Base-by-base conservation (phyloP, 371 early-diverging fungal species). In the Haplosporangium sp. region DNA sequence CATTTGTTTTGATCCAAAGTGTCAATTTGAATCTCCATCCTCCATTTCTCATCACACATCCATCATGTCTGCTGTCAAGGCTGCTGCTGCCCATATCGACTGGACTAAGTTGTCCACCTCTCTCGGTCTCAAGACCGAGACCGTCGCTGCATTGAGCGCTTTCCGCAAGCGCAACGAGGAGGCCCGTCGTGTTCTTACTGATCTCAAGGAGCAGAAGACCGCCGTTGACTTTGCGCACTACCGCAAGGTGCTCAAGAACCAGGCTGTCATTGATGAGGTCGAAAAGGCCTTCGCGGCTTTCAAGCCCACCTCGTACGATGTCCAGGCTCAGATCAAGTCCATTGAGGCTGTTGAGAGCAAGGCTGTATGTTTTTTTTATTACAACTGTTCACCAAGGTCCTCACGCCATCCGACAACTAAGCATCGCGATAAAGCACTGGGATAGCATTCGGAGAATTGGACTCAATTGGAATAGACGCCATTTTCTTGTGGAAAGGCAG, bases 141-240 rank as follows among this genome's bases (percentile, higher is more conserved):
- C 97, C 54, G 90, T 91, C 64, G 94, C 91, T 59, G 83, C 95
- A 40, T 85, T 98, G 64, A 85, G 85, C 72, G 91, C 94, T 51
- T 97, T 98, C 94, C 96, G 97, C 80, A 95, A 97, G 84, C 93
- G 97, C 75, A 95, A 96, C 83, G 97, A 96, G 46, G 95, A 97
- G 82, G 88, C 91, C 57, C 94, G 94, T 85, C 90, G 94, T 76
- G 82, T 90, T 62, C 87, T 97, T 68, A 55, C 80, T 59, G 94
- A 93, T 76, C 90, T 98, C 62, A 86, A 91, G 83, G 95, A 94
- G 81, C 94, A 94, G 62, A 84, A 89, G 80, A 88, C 90, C 66
- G 80, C 91, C 57, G 89, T 98, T 67, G 95, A 97, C 85, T 97
- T 97, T 82, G 92, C 85, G 23, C 87, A 89, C 80, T 98, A 96